A percentile compares a stretch with the other conserved stretches of the same genome.
phyloP scores from a whole-genome alignment of 306 rosid species.

The Medicago arabica region DNA sequence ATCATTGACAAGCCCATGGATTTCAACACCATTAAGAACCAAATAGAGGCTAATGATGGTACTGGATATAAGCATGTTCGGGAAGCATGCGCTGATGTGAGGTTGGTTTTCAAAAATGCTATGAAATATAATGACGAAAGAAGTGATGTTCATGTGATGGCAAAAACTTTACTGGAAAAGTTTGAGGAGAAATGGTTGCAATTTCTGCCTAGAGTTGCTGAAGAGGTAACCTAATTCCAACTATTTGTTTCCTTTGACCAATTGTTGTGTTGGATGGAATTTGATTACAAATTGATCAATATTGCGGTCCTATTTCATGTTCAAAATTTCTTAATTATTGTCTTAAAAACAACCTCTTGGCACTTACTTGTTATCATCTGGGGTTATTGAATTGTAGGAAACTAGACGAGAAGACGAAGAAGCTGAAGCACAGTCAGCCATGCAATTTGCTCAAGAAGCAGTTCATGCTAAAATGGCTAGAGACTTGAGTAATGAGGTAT shows the following conservation, averaged over 20 bases:
- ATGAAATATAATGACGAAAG: slow-evolving; percentile 87
- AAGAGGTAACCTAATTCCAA: slow-evolving; percentile 64
- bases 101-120: slow-evolving; percentile 85
- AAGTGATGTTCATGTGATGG: slow-evolving; percentile 92
- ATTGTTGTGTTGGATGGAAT: slow-evolving; percentile 22
- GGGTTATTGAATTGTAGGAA: slow-evolving; percentile 63
- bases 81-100: slow-evolving; percentile 80
- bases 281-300: slow-evolving; percentile 29
- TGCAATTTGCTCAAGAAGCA: slow-evolving; percentile 87
- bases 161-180: slow-evolving; percentile 81
- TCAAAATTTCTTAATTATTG: slow-evolving; percentile 2
- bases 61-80: slow-evolving; percentile 86
- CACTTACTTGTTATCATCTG: slow-evolving; percentile 34
- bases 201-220: slow-evolving; percentile 84
- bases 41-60: slow-evolving; percentile 88
- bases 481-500: slow-evolving; percentile 80
- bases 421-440: slow-evolving; percentile 70
- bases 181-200: slow-evolving; percentile 95
- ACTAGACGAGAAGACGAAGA: slow-evolving; percentile 79
- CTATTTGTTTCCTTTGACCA: slow-evolving; percentile 5
- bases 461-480: slow-evolving; percentile 82
- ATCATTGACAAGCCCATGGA: slow-evolving; percentile 99
- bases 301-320: slow-evolving; percentile 12
- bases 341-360: slow-evolving; percentile 3
- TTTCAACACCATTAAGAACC: slow-evolving; percentile 85